Evolutionary conservation across 768 basidiomycete species (phyloP), one percentile per base, ranked within the genome.

Genomic region (Ephemerocybe angulata): DNA sequence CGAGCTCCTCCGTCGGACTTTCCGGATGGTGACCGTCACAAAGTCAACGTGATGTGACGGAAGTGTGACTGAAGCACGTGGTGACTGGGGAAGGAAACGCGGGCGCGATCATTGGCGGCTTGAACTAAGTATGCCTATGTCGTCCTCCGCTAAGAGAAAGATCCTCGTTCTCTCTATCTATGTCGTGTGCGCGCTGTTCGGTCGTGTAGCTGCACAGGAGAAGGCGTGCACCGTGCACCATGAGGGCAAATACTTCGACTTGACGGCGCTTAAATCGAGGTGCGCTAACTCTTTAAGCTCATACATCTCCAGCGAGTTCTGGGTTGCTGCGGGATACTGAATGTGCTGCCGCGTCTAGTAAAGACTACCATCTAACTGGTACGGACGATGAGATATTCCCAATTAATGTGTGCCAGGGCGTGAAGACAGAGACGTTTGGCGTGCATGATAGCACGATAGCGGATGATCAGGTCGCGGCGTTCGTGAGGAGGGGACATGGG

Each of bases 331-430:
- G 29, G 57, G 31, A 13, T 31, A 31, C n/a, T 49, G 8, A 30
- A 7, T 49, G 47, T 2, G 58, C 38, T 24, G 64, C 42, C 31
- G 61, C 48, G 43, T 65, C 29, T 65, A 90, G 88, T 58, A 81
- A 80, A 61, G 88, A 91, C 67, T 86, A 87, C 62, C 67, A 78
- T 53, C 67, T 86, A 43, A 67, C 49, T 5, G 68, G 44, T 81
- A 83, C 0, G 69, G 75, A 1, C 74, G 69, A 17, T 80, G 79
- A 27, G 71, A 75, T 38, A 60, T 75, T 84, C 50, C 70, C 72
- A n/a, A 63, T 91, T 17, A 90, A 88, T 60, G 78, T 86, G 0
- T 92, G 90, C 66, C 77, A 76, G 56, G 66, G 72, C 6, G 77
- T 88, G 1, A 64, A 65, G 41, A 76, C 72, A 15, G 86, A 91